Base-by-base conservation (phyloP, 1,139 yeast species). In the Hansenula lynferdii region DNA sequence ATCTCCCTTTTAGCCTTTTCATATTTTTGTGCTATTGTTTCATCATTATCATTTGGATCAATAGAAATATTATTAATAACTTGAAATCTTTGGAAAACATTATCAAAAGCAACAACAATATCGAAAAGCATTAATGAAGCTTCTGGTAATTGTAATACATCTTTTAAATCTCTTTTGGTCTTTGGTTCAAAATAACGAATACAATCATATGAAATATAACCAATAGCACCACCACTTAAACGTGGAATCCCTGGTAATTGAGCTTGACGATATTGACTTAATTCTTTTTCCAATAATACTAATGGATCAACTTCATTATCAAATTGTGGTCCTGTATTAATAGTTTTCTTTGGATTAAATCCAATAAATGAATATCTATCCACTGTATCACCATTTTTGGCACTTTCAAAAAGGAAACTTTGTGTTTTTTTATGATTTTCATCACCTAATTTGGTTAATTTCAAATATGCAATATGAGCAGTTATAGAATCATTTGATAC, bases 161-260 rank as follows among this genome's bases (percentile, higher is more conserved):
- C 97, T 52, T 83, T 77, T 54, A 90, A 69, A 8, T 74, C 75
- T 50, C 87, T 75, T 43, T 72, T 71, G 1, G 97, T 90, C 54
- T 74, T 82, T 41, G 98, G 98, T 63, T 92, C 98, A 54, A 92
- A 92, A 62, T 92, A 92, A 56, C 87, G 85, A 56, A 92, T 84
- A 67, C 99, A 92, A 61, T 94, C 99, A 56, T 92, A 92, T 0
- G 97, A 86, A 35, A 92, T 80, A 57, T 89, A 92, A 0, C 98
- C 98, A 37, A 92, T 75, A 9, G 97, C 97, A 47, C 98, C 99
- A 39, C 99, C 98, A 53, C 92, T 80, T 42, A 90, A 69, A 46
- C 75, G 76, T 9, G 97, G 97, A 42, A 85, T 65, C 28, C 95
- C 94, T 1, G 94, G 94, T 31, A 83, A 65, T 45, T 76, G 77